Conservation (phyloP, 2,329 filamentous ascomycete species). For the Alternaria ethzedia region DNA sequence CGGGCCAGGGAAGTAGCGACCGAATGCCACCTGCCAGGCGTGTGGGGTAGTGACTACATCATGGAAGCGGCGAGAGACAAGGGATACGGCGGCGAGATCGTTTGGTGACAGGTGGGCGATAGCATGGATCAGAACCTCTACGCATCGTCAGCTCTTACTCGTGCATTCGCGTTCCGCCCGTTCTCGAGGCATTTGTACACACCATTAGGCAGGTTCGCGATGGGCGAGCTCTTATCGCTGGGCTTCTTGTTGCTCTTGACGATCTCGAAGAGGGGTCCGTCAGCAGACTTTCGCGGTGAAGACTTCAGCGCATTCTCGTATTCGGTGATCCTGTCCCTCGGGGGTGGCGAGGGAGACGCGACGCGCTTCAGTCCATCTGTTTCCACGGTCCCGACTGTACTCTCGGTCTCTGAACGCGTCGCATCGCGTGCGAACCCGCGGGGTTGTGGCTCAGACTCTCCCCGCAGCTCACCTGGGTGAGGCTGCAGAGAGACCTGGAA, state of each 20-base stretch:
- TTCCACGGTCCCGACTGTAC: conserved; percentile 18
- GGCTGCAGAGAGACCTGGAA: conserved; percentile 52
- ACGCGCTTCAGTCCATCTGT: conserved; percentile 38
- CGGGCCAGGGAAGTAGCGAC: conserved; percentile 85
- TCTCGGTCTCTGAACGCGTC: conserved; percentile 25
- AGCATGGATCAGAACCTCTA: conserved; percentile 91
- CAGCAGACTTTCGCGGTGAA: conserved; percentile 46
- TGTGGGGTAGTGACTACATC: conserved; percentile 86
- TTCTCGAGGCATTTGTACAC: conserved; percentile 34
- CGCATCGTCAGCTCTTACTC: conserved; percentile 13
- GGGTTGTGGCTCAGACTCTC: conserved; percentile 26
- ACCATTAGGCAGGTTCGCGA: conserved; percentile 82
- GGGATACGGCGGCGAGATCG: conserved; percentile 79
- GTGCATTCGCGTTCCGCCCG: background rate
- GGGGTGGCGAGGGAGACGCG: conserved; percentile 32
- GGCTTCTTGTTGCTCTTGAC: conserved; percentile 55
- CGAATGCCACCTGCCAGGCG: conserved; percentile 91
- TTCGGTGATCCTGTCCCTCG: conserved; percentile 60
- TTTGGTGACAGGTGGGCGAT: conserved; percentile 87
- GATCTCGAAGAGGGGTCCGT: conserved; percentile 60
- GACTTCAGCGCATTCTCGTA: conserved; percentile 59
- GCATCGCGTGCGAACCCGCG: conserved; percentile 26
- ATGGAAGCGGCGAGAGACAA: conserved; percentile 89
- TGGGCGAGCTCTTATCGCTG: conserved; percentile 54
- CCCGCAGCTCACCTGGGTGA: conserved; percentile 45